phyloP scores from a whole-genome alignment of 108 stramenopile genomes.

The Asterionellopsis glacialis region DNA sequence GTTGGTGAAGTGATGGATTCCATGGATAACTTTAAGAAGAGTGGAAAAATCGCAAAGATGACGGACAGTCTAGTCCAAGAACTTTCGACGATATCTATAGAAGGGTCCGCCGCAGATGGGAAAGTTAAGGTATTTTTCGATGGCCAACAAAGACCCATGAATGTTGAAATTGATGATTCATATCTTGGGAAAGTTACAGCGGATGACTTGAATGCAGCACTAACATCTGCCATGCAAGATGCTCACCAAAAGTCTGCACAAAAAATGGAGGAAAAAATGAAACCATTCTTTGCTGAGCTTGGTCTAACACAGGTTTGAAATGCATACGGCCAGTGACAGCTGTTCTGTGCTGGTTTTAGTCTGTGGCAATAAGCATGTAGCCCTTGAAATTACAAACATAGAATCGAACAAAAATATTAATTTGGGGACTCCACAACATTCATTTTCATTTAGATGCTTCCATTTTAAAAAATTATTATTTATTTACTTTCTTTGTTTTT shows the following conservation, averaged over 20 bases:
- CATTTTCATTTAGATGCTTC: neutral
- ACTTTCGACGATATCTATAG: slow-evolving; percentile 25
- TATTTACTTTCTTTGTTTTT: neutral
- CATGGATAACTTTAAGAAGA: slow-evolving; percentile 33
- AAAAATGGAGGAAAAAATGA: slow-evolving; percentile 47
- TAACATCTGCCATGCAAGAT: slow-evolving; percentile 41
- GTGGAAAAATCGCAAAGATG: slow-evolving; percentile 31
- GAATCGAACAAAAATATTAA: neutral
- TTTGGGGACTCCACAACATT: neutral
- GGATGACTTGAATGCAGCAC: slow-evolving; percentile 17
- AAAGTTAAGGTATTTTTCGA: slow-evolving; percentile 40
- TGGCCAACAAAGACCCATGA: slow-evolving; percentile 33
- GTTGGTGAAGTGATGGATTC: slow-evolving; percentile 32
- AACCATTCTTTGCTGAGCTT: slow-evolving; percentile 30
- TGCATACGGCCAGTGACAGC: neutral
- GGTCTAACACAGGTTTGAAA: slow-evolving; percentile 9
- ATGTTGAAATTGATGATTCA: slow-evolving; percentile 32
- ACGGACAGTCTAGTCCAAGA: slow-evolving; percentile 28
- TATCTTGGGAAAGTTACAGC: slow-evolving; percentile 15
- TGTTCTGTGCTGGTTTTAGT: too few relatives aligned
- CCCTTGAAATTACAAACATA: slow-evolving; percentile 5
- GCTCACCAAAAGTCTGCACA: slow-evolving; percentile 30
- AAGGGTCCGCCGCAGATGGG: slow-evolving; percentile 39
- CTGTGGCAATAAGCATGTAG: too few relatives aligned
- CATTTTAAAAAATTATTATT: neutral